Conservation (phyloP, 257 asterid genomes). For the Solanum phureja region DNA sequence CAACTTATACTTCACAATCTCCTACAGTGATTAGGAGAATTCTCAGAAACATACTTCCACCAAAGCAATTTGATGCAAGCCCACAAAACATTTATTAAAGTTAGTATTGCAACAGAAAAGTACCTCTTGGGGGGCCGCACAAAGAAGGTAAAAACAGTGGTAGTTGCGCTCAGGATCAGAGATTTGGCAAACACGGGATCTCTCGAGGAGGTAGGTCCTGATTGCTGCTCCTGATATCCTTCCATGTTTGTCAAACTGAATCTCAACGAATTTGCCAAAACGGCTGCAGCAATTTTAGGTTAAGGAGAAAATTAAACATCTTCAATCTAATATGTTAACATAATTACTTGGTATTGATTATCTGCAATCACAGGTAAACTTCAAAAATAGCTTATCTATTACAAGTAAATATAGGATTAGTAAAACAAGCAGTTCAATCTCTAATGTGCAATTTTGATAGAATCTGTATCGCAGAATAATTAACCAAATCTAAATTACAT, state of each 20-base stretch:
- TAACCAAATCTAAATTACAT: not conserved
- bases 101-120: conserved; percentile 9
- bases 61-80: not conserved
- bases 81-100: not conserved
- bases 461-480: not conserved
- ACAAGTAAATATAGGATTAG: not conserved
- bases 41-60: conserved; percentile 1
- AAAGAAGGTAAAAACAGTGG: conserved; percentile 94
- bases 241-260: conserved; percentile 96
- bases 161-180: conserved; percentile 96
- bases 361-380: not conserved
- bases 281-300: conserved; percentile 61
- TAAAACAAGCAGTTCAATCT: not conserved
- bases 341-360: not conserved
- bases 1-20: conserved; percentile 72
- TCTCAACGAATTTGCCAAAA: conserved; percentile 96
- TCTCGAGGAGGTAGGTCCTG: conserved; percentile 94
- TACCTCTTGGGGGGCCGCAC: conserved; percentile 98
- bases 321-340: not conserved
- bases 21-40: conserved; percentile 42
- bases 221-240: conserved; percentile 98
- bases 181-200: conserved; percentile 97
- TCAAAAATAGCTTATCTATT: not conserved
- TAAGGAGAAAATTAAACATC: conserved; percentile 16
- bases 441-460: not conserved